Base-by-base conservation (phyloP, 257 asterid genomes). In the Lithospermum erythrorhizon region DNA sequence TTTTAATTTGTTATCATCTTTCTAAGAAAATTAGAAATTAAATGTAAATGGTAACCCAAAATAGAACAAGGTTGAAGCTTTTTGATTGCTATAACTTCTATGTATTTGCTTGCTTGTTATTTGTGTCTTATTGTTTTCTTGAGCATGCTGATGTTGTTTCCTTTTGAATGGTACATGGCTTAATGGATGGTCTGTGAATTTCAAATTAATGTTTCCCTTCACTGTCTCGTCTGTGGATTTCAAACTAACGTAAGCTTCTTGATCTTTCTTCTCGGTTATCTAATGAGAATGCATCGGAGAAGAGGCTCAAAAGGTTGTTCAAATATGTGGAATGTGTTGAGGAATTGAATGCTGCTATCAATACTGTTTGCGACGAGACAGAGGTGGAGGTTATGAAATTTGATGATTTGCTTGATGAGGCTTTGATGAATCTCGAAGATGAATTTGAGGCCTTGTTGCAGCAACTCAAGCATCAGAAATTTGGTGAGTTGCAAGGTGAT, bases 361-460 rank as follows among this genome's bases (percentile, higher is more conserved):
- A 3, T n/a, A 66, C 68, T 6, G 80, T 86, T n/a, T n/a, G 85
- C 64, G 74, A 79, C 27, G 94, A 83, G 68, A 66, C 84, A 10
- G 94, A 88, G 81, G 83, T 86, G 55, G 96, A 88, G 59, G 70
- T 83, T 0, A 81, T 88, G 87, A 82, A 80, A 20, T 83, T 83
- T 45, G 94, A 88, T 60, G 95, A 95, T 55, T 27, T 86, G 68
- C 66, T 83, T 62, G 96, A 88, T 61, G 94, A 83, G 51, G 96
- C 90, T 7, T 57, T 88, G 78, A 41, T 83, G 85, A 83, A 82
- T 76, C 66, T 88, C 85, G 94, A 86, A 71, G 96, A 88, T 69
- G 96, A 88, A 76, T 77, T 65, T 66, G 96, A 88, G 75, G 76
- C 82, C 7, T 63, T 88, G 67, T 53, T 83, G 82, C 68, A 67